phyloP scores from a whole-genome alignment of 148 eudicot genomes.

The Polygonum aviculare region DNA sequence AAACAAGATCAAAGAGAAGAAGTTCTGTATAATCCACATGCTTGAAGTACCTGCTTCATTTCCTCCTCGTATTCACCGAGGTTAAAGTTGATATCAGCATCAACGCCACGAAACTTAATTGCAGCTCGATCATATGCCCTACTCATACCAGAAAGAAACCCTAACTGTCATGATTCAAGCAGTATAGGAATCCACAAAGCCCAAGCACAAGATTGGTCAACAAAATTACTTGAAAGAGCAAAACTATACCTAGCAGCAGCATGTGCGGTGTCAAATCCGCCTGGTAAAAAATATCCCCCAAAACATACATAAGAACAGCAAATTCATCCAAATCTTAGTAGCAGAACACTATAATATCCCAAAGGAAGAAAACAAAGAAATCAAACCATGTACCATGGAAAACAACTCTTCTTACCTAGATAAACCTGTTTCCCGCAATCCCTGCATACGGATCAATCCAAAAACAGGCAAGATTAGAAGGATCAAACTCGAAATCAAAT shows the following conservation, averaged over 20 bases:
- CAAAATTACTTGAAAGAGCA: neutral
- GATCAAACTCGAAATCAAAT: neutral
- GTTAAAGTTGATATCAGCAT: slow-evolving; percentile 80
- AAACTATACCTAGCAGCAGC: slow-evolving; percentile 73
- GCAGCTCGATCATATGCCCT: slow-evolving; percentile 96
- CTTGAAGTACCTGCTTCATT: slow-evolving; percentile 52
- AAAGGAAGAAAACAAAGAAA: neutral
- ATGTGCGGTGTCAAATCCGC: slow-evolving; percentile 93
- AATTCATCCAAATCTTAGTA: neutral
- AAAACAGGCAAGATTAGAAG: neutral
- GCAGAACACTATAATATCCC: neutral
- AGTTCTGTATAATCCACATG: neutral
- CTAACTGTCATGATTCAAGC: neutral
- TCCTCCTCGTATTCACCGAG: slow-evolving; percentile 69
- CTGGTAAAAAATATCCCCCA: slow-evolving; percentile 18
- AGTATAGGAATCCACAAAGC: neutral
- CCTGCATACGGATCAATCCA: slow-evolving; percentile 30
- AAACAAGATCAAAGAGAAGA: neutral
- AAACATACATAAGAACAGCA: neutral
- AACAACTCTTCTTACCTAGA: slow-evolving; percentile 39
- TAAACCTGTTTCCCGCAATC: slow-evolving; percentile 96
- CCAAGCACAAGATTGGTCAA: neutral
- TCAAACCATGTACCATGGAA: neutral
- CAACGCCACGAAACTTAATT: slow-evolving; percentile 78
- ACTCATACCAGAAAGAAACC: slow-evolving; percentile 10